Base-by-base conservation (phyloP, 768 basidiomycete species). In the Serendipita indica region DNA sequence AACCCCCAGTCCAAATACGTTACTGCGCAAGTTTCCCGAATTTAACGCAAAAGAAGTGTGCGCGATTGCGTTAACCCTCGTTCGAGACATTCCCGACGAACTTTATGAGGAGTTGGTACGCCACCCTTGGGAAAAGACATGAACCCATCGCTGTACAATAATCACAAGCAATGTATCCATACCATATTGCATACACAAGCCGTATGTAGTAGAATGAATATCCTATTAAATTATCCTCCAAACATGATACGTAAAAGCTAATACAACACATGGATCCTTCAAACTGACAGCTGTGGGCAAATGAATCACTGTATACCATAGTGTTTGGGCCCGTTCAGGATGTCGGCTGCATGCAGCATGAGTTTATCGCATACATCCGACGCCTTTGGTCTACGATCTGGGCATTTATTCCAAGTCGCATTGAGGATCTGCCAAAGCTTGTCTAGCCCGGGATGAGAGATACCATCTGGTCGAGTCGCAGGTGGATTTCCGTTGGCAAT, bases 1-100 rank as follows among this genome's bases (percentile, higher is more conserved):
- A 27, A n/a, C 16, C 12, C 39, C 6, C 63, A 96, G 92, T 61
- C 96, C 96, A 1, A 97, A 97, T 91, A 84, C 86, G 59, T 77
- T 96, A 4, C 76, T 99, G 2, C 83, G 94, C 20, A 94, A 86
- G 0, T 94, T 98, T 68, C 96, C 96, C 3, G 86, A 90, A 0
- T 77, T 99, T 1, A 83, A 94, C 63, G 89, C 92, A 1, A 69
- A 83, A 14, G 82, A 85, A 33, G 85, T 97, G 49, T 85, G 97
- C 57, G 89, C 88, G 1, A 89, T 97, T 65, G 89, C 92, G 1
- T 89, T 97, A 14, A 91, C 90, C 0, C 81, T 97, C 37, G 90
- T 98, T 25, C 82, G 91, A 59, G 92, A 97, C 64, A 76, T 98
- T 10, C 91, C 90, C 1, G 64, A 84, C 35, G 87, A 86, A 25